A percentile compares a stretch with the other conserved stretches of the same genome.
Evolutionary conservation across 768 basidiomycete genomes (phyloP).

Genomic region (Pluteus cervinus): DNA sequence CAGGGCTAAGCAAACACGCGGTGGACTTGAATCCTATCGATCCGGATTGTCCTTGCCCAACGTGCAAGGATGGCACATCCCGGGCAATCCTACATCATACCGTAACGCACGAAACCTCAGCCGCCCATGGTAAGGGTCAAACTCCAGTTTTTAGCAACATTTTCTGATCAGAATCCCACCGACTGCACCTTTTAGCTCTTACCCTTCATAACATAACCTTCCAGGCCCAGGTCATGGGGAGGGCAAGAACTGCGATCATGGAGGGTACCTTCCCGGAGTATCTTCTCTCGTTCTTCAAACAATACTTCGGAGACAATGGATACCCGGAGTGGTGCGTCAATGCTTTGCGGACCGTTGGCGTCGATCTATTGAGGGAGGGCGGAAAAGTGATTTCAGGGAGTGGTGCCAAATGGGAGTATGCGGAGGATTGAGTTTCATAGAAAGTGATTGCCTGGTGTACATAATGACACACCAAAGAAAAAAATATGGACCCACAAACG

Average conservation of each 20-base stretch:
- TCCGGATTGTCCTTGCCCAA: conserved; percentile 77
- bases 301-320: conserved; percentile 70
- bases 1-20: conserved; percentile 66
- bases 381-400: conserved; percentile 50
- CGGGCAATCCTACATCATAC: conserved; percentile 74
- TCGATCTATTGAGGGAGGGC: conserved; percentile 66
- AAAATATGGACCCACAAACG: neutral
- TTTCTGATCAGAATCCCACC: conserved; percentile 7
- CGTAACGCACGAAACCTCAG: conserved; percentile 73
- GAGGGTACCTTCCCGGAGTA: conserved; percentile 75
- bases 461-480: conserved; percentile 1
- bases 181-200: conserved; percentile 41
- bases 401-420: conserved; percentile 81
- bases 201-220: conserved; percentile 83
- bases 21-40: conserved; percentile 72
- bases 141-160: neutral
- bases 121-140: conserved; percentile 65
- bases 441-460: neutral
- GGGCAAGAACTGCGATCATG: conserved; percentile 75
- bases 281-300: conserved; percentile 66
- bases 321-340: conserved; percentile 90
- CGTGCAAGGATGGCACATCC: conserved; percentile 61
- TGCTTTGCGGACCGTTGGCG: conserved; percentile 75
- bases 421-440: conserved; percentile 23
- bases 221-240: conserved; percentile 85